phyloP scores from a whole-genome alignment of 768 basidiomycete species.

The Leccinum rimulosum region DNA sequence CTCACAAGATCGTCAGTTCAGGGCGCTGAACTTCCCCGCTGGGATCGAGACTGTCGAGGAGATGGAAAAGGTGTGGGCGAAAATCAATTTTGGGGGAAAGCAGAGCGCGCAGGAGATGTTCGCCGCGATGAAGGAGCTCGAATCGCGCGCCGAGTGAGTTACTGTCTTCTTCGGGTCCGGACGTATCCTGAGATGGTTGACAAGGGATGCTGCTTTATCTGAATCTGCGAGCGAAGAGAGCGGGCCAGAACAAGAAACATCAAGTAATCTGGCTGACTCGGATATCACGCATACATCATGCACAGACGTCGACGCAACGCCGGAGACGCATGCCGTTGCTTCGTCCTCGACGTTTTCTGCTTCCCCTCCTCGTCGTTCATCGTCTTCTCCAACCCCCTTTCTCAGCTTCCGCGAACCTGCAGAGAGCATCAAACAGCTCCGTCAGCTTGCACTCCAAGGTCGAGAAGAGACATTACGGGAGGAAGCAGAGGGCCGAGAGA shows the following conservation, averaged over 20 bases:
- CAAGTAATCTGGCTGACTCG: background rate
- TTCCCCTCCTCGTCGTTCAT: background rate
- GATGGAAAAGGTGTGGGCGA: conserved; percentile 33
- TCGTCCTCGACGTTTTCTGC: background rate
- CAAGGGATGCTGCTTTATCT: background rate
- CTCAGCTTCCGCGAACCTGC: conserved; percentile 37
- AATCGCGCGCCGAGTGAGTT: conserved; percentile 6
- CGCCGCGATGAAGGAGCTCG: conserved; percentile 1
- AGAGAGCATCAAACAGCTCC: conserved; percentile 37
- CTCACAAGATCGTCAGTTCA: conserved; percentile 43
- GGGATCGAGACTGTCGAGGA: conserved; percentile 35
- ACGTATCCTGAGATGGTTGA: background rate
- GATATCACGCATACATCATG: background rate
- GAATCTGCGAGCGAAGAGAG: background rate
- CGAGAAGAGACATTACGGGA: conserved; percentile 39
- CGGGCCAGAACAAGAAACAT: background rate
- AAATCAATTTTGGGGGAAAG: conserved; percentile 28
- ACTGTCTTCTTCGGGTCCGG: too few relatives aligned
- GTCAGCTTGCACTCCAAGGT: conserved; percentile 48
- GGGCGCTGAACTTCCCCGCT: conserved; percentile 47
- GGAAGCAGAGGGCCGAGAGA: conserved; percentile 42
- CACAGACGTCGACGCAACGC: background rate
- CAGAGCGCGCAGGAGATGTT: conserved; percentile 2
- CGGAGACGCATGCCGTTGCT: background rate
- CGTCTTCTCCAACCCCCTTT: conserved; percentile 16